phyloP scores from a whole-genome alignment of 495 filamentous ascomycete genomes.

The Neurospora sp. region DNA sequence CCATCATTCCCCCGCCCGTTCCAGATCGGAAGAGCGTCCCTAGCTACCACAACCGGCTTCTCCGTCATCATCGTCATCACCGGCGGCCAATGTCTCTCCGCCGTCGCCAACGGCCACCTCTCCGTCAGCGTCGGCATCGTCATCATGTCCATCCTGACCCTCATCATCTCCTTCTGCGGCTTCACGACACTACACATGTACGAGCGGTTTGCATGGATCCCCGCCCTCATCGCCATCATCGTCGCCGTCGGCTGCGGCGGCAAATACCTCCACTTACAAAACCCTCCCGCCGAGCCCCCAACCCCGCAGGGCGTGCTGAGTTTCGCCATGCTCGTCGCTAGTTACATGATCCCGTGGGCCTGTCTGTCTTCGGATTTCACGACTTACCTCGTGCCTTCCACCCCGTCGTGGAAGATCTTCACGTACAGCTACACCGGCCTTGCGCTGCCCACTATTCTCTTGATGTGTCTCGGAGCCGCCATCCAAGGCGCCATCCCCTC shows the following conservation, averaged over 20 bases:
- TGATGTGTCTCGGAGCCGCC: conserved; percentile 46
- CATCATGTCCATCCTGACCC: conserved; percentile 42
- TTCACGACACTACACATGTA: conserved; percentile 47
- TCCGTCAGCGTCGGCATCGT: conserved; percentile 38
- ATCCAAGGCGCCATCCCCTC: conserved; percentile 36
- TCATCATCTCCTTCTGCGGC: conserved; percentile 51
- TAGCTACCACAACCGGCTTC: conserved; percentile 39
- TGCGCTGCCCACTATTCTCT: conserved; percentile 33
- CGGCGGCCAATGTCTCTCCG: conserved; percentile 40
- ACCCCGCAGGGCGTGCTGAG: conserved; percentile 22
- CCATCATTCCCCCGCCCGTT: too few relatives aligned
- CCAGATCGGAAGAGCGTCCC: too few relatives aligned
- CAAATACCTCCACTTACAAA: conserved; percentile 22
- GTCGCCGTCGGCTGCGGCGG: conserved; percentile 23
- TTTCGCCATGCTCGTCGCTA: conserved; percentile 35
- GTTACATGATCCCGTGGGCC: conserved; percentile 38
- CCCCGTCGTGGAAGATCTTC: conserved; percentile 36
- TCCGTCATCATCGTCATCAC: conserved; percentile 37
- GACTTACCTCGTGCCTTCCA: conserved; percentile 36
- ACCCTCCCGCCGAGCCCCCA: conserved; percentile 14
- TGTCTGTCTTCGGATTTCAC: conserved; percentile 39
- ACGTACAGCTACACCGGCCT: conserved; percentile 38
- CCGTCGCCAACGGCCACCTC: conserved; percentile 39
- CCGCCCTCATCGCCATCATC: conserved; percentile 39
- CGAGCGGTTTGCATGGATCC: conserved; percentile 53